These are phyloP conservation scores for Candida nitratophila DNA, from an alignment of 805 yeast genomes.

Conservation along the genomic window DNA sequence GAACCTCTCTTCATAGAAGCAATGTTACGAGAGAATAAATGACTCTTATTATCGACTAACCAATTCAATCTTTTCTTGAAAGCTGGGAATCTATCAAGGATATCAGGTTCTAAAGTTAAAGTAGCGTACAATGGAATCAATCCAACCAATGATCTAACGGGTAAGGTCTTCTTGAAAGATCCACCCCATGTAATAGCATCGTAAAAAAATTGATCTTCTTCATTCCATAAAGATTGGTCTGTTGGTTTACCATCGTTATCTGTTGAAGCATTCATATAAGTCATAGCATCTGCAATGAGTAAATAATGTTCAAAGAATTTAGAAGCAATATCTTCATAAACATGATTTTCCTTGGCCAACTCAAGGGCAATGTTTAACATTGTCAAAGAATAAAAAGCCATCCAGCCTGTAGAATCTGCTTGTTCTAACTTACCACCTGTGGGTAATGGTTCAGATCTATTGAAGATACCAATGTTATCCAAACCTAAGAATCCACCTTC, in stretches of 20 bases:
- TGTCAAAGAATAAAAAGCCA: constrained; percentile 86
- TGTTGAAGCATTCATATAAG: constrained; percentile 42
- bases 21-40: constrained; percentile 71
- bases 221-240: constrained; percentile 79
- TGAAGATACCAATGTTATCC: constrained; percentile 89
- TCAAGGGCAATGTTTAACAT: constrained; percentile 92
- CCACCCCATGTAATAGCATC: constrained; percentile 87
- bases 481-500: constrained; percentile 93
- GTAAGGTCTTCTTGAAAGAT: constrained; percentile 55
- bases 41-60: constrained; percentile 66
- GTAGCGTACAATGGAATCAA: constrained; percentile 88
- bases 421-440: constrained; percentile 88
- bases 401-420: constrained; percentile 97
- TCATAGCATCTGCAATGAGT: constrained; percentile 90
- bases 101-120: constrained; percentile 79
- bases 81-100: constrained; percentile 68
- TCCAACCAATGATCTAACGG: constrained; percentile 86
- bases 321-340: constrained; percentile 89
- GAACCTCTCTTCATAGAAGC: constrained; percentile 82
- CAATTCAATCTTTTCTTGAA: constrained; percentile 79
- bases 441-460: constrained; percentile 88
- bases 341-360: constrained; percentile 75
- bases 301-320: constrained; percentile 91
- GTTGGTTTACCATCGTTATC: constrained; percentile 27
- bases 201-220: constrained; percentile 79